Conservation (phyloP, 192 early-diverging fungal genomes). For the Allomyces macrogynus region DNA sequence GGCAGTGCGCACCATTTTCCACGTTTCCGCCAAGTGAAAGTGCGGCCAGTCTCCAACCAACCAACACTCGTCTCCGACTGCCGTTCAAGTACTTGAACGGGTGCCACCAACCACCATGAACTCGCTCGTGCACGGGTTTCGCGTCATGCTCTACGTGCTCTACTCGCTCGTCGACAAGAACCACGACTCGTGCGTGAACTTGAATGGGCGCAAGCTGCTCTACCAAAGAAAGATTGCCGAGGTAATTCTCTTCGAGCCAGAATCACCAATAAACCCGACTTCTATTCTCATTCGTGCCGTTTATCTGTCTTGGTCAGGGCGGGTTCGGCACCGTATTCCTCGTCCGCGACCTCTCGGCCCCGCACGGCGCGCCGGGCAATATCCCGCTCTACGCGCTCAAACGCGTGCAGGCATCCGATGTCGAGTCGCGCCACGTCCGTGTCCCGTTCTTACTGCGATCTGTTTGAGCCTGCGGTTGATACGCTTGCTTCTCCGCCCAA, state of each 20-base stretch:
- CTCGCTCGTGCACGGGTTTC: no score
- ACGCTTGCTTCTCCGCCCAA: no score
- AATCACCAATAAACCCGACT: not conserved
- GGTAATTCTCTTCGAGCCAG: not conserved
- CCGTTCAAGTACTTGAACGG: no score
- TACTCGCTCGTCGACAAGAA: no score
- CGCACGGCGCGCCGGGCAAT: not conserved
- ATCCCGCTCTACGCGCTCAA: not conserved
- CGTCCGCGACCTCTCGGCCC: not conserved
- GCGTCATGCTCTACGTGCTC: no score
- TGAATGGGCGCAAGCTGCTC: not conserved
- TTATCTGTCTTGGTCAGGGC: not conserved
- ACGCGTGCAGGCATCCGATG: not conserved
- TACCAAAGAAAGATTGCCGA: not conserved
- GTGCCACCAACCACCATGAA: no score
- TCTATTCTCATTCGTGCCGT: no score
- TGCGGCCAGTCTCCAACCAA: no score
- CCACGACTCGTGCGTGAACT: not conserved
- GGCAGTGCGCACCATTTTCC: no score
- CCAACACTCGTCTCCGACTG: no score
- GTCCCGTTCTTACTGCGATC: not conserved
- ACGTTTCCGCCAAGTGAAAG: no score
- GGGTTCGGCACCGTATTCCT: not conserved
- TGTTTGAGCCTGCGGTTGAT: no score
- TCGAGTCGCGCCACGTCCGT: not conserved